Conservation (phyloP, 2,329 filamentous ascomycete species). For the Aspergillus sp. region DNA sequence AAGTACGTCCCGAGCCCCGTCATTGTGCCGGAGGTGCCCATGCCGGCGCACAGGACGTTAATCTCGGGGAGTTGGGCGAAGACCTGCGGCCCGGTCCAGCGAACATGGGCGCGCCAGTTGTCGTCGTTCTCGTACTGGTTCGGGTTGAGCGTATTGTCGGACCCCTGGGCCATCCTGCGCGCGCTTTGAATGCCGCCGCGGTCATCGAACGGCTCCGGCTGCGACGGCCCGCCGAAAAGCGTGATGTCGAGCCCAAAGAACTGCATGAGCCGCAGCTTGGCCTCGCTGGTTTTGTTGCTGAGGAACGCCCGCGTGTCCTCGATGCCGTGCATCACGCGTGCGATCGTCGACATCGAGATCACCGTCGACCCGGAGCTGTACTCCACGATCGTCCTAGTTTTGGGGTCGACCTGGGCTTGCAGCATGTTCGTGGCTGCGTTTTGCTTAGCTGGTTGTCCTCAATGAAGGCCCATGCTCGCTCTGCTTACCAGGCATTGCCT, state of each 20-base stretch:
- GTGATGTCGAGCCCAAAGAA: conserved; percentile 52
- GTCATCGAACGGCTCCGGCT: conserved; percentile 46
- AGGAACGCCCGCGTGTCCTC: conserved; percentile 47
- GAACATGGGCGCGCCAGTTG: conserved; percentile 39
- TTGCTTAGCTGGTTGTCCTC: not conserved
- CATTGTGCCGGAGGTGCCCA: conserved; percentile 49
- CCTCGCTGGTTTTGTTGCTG: conserved; percentile 49
- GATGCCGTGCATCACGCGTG: conserved; percentile 43
- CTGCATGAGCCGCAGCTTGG: conserved; percentile 48
- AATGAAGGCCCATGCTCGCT: not conserved
- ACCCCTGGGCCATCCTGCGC: conserved; percentile 32
- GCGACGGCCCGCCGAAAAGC: conserved; percentile 50
- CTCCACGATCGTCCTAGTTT: conserved; percentile 48
- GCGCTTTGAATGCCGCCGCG: conserved; percentile 47
- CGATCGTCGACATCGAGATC: conserved; percentile 49
- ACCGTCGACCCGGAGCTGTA: conserved; percentile 56
- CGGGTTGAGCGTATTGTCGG: conserved; percentile 41
- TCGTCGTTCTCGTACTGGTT: conserved; percentile 49
- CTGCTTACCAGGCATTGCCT: conserved; percentile 45
- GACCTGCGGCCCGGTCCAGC: conserved; percentile 53
- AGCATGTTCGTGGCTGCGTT: conserved; percentile 43
- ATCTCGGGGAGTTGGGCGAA: conserved; percentile 48
- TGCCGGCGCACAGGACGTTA: conserved; percentile 46
- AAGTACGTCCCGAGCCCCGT: conserved; percentile 45
- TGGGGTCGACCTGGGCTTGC: conserved; percentile 31